phyloP scores from a whole-genome alignment of 768 basidiomycete genomes.

The Naematelia encephala region DNA sequence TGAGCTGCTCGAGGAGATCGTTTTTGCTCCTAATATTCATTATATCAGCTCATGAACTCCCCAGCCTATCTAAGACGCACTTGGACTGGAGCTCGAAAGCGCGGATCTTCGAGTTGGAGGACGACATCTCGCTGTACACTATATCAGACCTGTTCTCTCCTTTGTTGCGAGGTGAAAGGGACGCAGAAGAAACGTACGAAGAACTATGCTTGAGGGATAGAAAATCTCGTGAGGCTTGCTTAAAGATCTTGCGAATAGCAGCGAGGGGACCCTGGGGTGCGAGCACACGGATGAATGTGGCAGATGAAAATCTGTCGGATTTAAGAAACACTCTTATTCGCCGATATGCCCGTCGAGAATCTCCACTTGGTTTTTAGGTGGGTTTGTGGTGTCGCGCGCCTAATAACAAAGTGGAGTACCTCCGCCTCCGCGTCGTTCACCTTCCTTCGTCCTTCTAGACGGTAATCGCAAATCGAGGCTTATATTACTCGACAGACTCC shows the following conservation, averaged over 20 bases:
- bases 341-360: not conserved
- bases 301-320: not conserved
- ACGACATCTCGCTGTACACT: slow-evolving; percentile 35
- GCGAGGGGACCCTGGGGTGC: too few species aligned
- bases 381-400: not conserved
- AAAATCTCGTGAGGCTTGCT: not conserved
- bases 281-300: not conserved
- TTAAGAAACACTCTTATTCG: not conserved
- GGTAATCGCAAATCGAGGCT: too few species aligned
- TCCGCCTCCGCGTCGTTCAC: not conserved
- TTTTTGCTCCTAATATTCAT: slow-evolving; percentile 76
- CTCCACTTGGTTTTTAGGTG: not conserved
- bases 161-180: not conserved
- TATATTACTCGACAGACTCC: too few species aligned
- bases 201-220: not conserved
- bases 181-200: not conserved
- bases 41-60: slow-evolving; percentile 12
- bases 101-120: slow-evolving; percentile 47
- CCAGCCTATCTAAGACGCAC: slow-evolving; percentile 26
- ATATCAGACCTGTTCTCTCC: not conserved
- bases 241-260: not conserved
- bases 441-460: not conserved
- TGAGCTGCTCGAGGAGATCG: slow-evolving; percentile 90
- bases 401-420: slow-evolving; percentile 6
- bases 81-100: slow-evolving; percentile 52